Conservation (phyloP, 2,329 filamentous ascomycete species). For the Ophiosphaerella herpotricha region DNA sequence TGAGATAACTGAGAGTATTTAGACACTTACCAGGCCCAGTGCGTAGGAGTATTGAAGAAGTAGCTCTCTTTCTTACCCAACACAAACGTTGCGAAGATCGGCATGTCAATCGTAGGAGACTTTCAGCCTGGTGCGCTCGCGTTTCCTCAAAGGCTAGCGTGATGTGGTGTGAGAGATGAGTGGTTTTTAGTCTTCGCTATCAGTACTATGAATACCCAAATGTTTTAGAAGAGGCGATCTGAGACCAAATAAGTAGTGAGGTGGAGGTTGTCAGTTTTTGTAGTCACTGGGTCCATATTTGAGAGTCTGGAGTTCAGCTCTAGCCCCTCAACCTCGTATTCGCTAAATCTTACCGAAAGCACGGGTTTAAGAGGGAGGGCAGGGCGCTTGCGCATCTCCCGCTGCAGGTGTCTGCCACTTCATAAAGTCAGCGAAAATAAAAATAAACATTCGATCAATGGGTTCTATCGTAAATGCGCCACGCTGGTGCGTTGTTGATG, state of each 20-base stretch:
- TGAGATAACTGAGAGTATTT: too few relatives aligned
- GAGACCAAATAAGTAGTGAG: not conserved
- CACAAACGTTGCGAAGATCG: constrained; percentile 34
- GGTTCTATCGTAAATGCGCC: too few relatives aligned
- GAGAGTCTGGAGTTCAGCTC: constrained; percentile 4
- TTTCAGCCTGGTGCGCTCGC: not conserved
- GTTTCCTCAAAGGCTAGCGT: not conserved
- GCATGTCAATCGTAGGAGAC: constrained; percentile 17
- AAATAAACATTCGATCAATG: too few relatives aligned
- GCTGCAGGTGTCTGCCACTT: constrained; percentile 7
- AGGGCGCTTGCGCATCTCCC: constrained; percentile 7
- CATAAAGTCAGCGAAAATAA: not conserved
- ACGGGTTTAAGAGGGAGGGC: not conserved
- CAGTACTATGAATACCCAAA: too few relatives aligned
- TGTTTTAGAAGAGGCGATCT: too few relatives aligned
- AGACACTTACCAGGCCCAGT: constrained; percentile 35
- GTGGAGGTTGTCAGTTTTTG: not conserved
- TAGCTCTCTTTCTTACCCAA: constrained; percentile 35
- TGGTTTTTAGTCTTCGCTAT: not conserved
- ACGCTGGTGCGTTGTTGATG: too few relatives aligned
- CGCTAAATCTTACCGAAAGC: constrained; percentile 16
- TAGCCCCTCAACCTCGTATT: constrained; percentile 16
- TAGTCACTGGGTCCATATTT: not conserved
- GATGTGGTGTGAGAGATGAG: not conserved
- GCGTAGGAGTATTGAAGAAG: constrained; percentile 42